These are phyloP conservation scores for Talaromyces sp. DNA, from an alignment of 2,329 filamentous ascomycete genomes.

Conservation along the genomic window DNA sequence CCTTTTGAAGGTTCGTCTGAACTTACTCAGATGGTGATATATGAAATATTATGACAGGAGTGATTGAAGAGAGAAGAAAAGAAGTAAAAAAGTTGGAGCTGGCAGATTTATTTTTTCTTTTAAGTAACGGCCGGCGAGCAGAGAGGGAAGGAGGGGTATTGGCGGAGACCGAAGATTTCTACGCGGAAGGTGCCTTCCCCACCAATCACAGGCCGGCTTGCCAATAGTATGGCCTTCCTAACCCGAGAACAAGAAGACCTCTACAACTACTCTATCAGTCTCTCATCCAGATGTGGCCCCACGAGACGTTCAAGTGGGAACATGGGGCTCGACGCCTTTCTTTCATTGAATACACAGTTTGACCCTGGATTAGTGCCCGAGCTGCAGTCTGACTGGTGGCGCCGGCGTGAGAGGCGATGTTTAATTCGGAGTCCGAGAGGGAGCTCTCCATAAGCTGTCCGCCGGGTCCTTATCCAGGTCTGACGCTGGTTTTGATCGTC, in stretches of 20 bases:
- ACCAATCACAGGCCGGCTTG: neutral
- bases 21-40: slow-evolving; percentile 6
- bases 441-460: neutral
- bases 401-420: neutral
- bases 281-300: neutral
- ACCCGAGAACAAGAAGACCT: neutral
- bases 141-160: slow-evolving; percentile 10
- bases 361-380: slow-evolving; percentile 8
- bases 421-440: slow-evolving; percentile 12
- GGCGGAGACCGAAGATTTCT: slow-evolving; percentile 14
- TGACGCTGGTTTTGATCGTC: neutral
- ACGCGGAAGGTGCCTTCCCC: neutral
- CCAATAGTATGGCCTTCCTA: neutral
- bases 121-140: slow-evolving; percentile 5
- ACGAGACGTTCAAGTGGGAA: neutral
- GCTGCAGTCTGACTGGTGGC: slow-evolving; percentile 1
- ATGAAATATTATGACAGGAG: slow-evolving; percentile 5
- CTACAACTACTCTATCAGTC: neutral
- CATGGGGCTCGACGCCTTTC: neutral
- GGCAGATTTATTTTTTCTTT: slow-evolving; percentile 4
- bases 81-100: slow-evolving; percentile 15
- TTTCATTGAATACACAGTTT: neutral
- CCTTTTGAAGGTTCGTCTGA: neutral
- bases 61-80: slow-evolving; percentile 17
- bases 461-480: slow-evolving; percentile 3